Conservation (phyloP, 2,329 filamentous ascomycete species). For the Raffaelea albimanens region DNA sequence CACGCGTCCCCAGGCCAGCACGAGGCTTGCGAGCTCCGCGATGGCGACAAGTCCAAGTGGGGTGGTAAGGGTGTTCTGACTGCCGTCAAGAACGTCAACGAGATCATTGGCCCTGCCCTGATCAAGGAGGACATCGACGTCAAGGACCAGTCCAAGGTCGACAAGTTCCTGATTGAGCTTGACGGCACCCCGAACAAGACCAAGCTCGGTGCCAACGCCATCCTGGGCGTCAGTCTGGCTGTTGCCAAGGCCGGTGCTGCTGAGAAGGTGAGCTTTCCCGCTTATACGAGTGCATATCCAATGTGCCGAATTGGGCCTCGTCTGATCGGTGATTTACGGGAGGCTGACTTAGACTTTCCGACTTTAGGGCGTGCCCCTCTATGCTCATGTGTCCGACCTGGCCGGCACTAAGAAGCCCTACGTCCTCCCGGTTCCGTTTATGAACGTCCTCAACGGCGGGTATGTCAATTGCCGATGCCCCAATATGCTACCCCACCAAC, state of each 20-base stretch:
- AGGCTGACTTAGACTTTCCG: not conserved
- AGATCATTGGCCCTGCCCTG: slow-evolving; percentile 65
- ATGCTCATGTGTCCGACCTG: slow-evolving; percentile 79
- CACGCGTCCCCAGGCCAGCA: slow-evolving; percentile 55
- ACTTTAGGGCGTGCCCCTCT: slow-evolving; percentile 63
- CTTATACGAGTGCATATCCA: not conserved
- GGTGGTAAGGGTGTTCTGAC: slow-evolving; percentile 79
- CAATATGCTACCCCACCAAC: too few relatives aligned
- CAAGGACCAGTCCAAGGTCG: slow-evolving; percentile 75
- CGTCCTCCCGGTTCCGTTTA: slow-evolving; percentile 8
- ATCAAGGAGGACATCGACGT: slow-evolving; percentile 78
- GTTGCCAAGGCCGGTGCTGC: slow-evolving; percentile 83
- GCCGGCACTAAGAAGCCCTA: slow-evolving; percentile 49
- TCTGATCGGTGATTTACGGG: not conserved
- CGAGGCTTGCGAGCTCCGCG: slow-evolving; percentile 84
- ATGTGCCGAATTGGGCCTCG: not conserved
- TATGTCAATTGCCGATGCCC: slow-evolving; percentile 8
- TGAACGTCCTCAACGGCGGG: slow-evolving; percentile 48
- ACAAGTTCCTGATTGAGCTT: slow-evolving; percentile 76
- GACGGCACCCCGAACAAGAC: slow-evolving; percentile 81
- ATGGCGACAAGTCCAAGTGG: slow-evolving; percentile 82
- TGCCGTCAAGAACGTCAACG: slow-evolving; percentile 80
- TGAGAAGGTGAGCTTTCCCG: slow-evolving; percentile 56
- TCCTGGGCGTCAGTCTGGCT: slow-evolving; percentile 75
- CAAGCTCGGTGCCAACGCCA: slow-evolving; percentile 80